Evolutionary conservation across 2,329 filamentous ascomycete genomes (phyloP).

Genomic region (Daldinia eschscholtzii): DNA sequence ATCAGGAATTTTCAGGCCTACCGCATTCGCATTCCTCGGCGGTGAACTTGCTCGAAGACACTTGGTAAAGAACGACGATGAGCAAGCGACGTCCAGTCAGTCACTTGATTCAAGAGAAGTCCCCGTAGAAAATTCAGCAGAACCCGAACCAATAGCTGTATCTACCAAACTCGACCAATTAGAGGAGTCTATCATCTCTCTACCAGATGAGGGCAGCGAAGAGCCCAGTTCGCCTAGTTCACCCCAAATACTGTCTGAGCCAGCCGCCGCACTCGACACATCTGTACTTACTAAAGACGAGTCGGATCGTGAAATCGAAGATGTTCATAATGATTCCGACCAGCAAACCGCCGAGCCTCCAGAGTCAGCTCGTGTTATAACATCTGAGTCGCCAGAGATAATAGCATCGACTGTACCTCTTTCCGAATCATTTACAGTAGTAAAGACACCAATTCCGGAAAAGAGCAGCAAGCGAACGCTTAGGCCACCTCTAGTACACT

Average conservation of each 20-base stretch:
- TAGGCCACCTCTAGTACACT: slow-evolving; percentile 46
- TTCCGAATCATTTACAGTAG: slow-evolving; percentile 41
- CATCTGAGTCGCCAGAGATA: slow-evolving; percentile 35
- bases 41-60: slow-evolving; percentile 12
- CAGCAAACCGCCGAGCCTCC: slow-evolving; percentile 5
- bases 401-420: slow-evolving; percentile 34
- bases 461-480: slow-evolving; percentile 43
- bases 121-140: not conserved
- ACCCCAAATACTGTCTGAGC: not conserved
- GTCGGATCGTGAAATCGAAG: not conserved
- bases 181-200: slow-evolving; percentile 16
- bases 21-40: slow-evolving; percentile 25
- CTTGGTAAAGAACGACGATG: slow-evolving; percentile 5
- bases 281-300: not conserved
- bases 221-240: not conserved
- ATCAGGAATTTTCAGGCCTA: slow-evolving; percentile 23
- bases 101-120: slow-evolving; percentile 6
- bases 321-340: not conserved
- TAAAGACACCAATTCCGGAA: slow-evolving; percentile 36
- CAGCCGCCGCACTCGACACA: slow-evolving; percentile 9
- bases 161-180: slow-evolving; percentile 6
- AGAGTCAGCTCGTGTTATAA: slow-evolving; percentile 6
- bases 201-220: slow-evolving; percentile 1
- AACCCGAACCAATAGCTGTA: not conserved
- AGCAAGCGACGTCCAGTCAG: slow-evolving; percentile 9